These are phyloP conservation scores for Hymenoscyphus salicellus DNA, from an alignment of 2,329 filamentous ascomycete genomes.

Conservation along the genomic window DNA sequence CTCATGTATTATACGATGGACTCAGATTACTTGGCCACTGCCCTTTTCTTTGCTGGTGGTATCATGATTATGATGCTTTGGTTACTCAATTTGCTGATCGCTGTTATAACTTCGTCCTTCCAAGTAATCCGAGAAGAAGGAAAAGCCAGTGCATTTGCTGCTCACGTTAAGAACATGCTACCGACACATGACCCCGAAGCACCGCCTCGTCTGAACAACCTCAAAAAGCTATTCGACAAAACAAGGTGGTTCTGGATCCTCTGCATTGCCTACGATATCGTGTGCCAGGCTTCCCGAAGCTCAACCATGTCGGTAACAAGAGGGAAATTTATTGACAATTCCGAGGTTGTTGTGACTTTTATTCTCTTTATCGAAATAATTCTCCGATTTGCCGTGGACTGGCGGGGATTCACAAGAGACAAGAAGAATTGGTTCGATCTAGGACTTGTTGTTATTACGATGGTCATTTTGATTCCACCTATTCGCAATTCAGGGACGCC, in stretches of 20 bases:
- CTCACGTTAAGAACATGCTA: conserved; percentile 54
- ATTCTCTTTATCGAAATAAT: conserved; percentile 79
- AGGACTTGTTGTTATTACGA: conserved; percentile 73
- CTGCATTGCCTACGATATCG: conserved; percentile 75
- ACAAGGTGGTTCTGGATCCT: conserved; percentile 75
- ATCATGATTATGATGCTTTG: conserved; percentile 94
- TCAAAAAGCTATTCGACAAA: conserved; percentile 73
- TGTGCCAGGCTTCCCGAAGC: conserved; percentile 75
- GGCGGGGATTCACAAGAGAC: conserved; percentile 73
- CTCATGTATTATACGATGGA: conserved; percentile 91
- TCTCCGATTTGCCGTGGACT: conserved; percentile 73
- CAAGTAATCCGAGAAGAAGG: conserved; percentile 97
- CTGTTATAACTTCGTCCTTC: conserved; percentile 97
- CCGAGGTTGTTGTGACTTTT: conserved; percentile 74
- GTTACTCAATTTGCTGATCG: conserved; percentile 91
- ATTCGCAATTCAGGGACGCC: conserved; percentile 68
- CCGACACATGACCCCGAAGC: conserved; percentile 33
- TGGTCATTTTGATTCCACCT: conserved; percentile 78
- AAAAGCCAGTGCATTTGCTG: conserved; percentile 87
- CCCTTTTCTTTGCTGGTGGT: conserved; percentile 69
- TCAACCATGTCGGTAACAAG: conserved; percentile 66
- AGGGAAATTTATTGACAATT: conserved; percentile 62
- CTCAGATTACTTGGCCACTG: conserved; percentile 83
- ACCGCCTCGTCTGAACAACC: conserved; percentile 42
- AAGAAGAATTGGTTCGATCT: conserved; percentile 79